Evolutionary conservation across 2,329 filamentous ascomycete species (phyloP).

Genomic region (Colletotrichum sp.): DNA sequence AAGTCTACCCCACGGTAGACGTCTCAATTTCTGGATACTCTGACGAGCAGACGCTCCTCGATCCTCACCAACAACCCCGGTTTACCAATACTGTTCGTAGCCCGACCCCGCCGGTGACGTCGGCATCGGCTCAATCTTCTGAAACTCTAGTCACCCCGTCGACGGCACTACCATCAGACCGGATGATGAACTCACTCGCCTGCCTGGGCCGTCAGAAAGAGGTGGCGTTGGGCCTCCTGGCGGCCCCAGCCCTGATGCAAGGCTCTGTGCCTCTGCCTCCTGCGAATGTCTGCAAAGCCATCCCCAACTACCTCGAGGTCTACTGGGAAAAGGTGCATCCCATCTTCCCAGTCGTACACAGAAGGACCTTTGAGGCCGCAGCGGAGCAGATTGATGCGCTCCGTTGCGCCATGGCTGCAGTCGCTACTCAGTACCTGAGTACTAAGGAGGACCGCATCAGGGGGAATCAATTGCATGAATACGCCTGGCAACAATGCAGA

Average conservation of each 20-base stretch:
- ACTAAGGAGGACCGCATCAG: constrained; percentile 54
- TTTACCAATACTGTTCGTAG: constrained; percentile 52
- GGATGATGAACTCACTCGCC: constrained; percentile 37
- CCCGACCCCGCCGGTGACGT: constrained; percentile 50
- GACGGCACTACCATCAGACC: constrained; percentile 40
- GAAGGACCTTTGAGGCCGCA: constrained; percentile 45
- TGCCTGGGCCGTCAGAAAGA: constrained; percentile 47
- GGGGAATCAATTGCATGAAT: constrained; percentile 56
- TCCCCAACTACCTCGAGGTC: constrained; percentile 55
- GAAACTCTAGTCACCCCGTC: constrained; percentile 55
- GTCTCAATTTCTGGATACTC: constrained; percentile 40
- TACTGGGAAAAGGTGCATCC: constrained; percentile 60
- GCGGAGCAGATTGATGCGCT: constrained; percentile 48
- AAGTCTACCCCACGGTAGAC: constrained; percentile 38
- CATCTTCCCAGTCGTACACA: constrained; percentile 57
- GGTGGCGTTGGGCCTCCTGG: constrained; percentile 41
- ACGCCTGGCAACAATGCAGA: constrained; percentile 55
- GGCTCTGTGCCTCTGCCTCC: constrained; percentile 36
- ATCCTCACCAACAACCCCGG: constrained; percentile 38
- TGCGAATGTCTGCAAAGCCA: constrained; percentile 39
- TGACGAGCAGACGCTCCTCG: constrained; percentile 39
- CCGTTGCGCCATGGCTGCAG: constrained; percentile 61
- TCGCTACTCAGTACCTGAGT: constrained; percentile 57
- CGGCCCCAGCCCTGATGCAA: constrained; percentile 39
- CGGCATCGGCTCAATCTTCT: constrained; percentile 49